Evolutionary conservation across 2,329 filamentous ascomycete genomes (phyloP), one percentile per base, ranked within the genome.

Genomic region (Colletotrichum tanaceti): DNA sequence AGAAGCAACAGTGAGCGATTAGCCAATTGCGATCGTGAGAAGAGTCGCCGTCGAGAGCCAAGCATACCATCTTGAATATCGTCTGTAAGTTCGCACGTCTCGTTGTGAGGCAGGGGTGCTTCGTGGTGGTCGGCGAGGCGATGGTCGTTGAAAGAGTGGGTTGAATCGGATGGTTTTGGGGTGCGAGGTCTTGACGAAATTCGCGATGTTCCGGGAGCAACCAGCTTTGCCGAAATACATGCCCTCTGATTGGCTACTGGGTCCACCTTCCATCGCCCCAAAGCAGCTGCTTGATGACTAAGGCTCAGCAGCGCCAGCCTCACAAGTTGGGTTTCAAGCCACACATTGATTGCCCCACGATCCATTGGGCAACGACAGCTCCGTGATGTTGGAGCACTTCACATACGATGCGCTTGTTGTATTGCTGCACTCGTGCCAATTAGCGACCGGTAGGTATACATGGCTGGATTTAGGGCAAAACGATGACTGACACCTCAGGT

Each of bases 51-150:
- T 2, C 14, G 24, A 39, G 3, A 50, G 22, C 10, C 13, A 5
- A 24, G 18, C 77, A 75, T 77, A 82, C 80, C 80, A 82, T 82
- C 69, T 73, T 81, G 76, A 72, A 72, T 41, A 9, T 63, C 20
- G 54, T 63, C 50, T 63, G 28, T 65, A 55, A 54, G 16, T 28
- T 46, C 14, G 60, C 65, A 68, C 65, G 47, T 60, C 63, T 71
- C 50, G 57, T 46, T 38, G 58, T 18, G 58, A 63, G 49, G 53
- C 57, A 63, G 58, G 63, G 39, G 46, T 58, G 67, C 67, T 67
- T 70, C 58, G 61, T 60, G 60, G 46, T 55, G 68, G 58, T 70
- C 61, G 59, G 62, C 43, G 49, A 57, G 67, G 57, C 49, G 65
- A 49, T 65, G 50, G 43, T 67, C 58, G 53, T 47, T 28, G 20